phyloP scores from a whole-genome alignment of 108 stramenopile species.

The Conticribra guillardii region DNA sequence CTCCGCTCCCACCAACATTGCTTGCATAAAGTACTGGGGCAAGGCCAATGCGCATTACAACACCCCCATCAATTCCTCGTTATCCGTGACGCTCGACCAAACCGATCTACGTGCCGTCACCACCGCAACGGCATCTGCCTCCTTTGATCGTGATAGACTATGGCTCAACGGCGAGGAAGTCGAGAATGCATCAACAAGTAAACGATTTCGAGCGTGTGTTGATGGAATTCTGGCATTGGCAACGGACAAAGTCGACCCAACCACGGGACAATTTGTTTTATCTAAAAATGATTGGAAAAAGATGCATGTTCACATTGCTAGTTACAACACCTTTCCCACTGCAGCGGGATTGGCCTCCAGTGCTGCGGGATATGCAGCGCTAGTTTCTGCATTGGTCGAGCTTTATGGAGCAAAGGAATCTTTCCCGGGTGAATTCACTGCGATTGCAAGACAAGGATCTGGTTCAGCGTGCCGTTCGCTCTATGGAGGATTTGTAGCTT shows the following conservation, averaged over 20 bases:
- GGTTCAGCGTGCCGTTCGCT: conserved; percentile 95
- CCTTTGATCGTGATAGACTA: conserved; percentile 84
- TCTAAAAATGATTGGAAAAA: conserved; percentile 73
- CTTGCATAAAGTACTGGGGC: conserved; percentile 99
- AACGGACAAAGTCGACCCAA: conserved; percentile 47
- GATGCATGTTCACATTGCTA: conserved; percentile 82
- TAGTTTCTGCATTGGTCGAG: conserved; percentile 85
- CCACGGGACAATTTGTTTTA: conserved; percentile 58
- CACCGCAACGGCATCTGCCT: conserved; percentile 77
- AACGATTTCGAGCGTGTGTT: conserved; percentile 84
- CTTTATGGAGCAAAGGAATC: conserved; percentile 81
- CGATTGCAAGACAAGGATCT: conserved; percentile 93
- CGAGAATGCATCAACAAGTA: conserved; percentile 49
- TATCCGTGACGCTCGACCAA: conserved; percentile 93
- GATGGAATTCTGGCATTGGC: conserved; percentile 73
- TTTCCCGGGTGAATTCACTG: conserved; percentile 86
- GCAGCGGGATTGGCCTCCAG: conserved; percentile 94
- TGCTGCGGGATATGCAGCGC: conserved; percentile 95
- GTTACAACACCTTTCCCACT: conserved; percentile 97
- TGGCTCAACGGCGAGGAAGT: conserved; percentile 96
- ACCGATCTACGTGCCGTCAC: conserved; percentile 93
- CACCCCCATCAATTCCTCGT: conserved; percentile 94
- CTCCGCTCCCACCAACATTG: conserved; percentile 96
- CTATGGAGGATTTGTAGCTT: conserved; percentile 97
- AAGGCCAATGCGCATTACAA: conserved; percentile 90